Evolutionary conservation across 805 yeast genomes (phyloP), one percentile per base, ranked within the genome.

Genomic region (Candida morakotiae): DNA sequence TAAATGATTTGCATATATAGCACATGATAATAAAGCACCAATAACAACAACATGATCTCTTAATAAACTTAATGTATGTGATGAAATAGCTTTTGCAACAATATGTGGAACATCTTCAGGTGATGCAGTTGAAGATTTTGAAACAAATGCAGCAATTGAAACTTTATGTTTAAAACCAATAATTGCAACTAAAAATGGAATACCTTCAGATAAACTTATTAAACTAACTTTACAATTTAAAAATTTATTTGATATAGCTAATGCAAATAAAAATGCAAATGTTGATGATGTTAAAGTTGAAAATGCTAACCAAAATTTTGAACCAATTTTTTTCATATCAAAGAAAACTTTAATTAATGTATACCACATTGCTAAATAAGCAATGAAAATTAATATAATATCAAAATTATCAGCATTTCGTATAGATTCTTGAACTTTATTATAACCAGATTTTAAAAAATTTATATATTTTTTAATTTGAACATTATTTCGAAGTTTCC

Each of bases 161-260:
- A 87, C 75, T 52, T 89, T 87, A 57, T 86, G 84, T 56, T 87
- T 88, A 62, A 91, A 91, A 2, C 98, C 98, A 53, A 91, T 78
- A 4, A 87, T 81, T 15, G 95, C 87, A 16, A 91, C 95, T 53
- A 91, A 73, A 60, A 91, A 91, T 16, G 98, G 98, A 31, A 91
- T 64, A 23, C 97, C 97, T 64, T 91, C 97, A 40, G 88, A 77
- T 46, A 91, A 69, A 38, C 86, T 78, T 38, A 85, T 66, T 38
- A 87, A 67, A 7, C 95, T 79, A 22, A 91, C 81, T 35, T 73
- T 74, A 31, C 77, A 64, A 24, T 77, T 74, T 33, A 84, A 62
- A 21, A 76, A 52, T 39, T 73, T 70, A 23, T 77, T 73, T 7
- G 85, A 71, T 34, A 82, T 64, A 42, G 84, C 69, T 41, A 67